Evolutionary conservation across 176 grass and related monocot species (phyloP).

Genomic region (Ampelocalamus luodianensis): DNA sequence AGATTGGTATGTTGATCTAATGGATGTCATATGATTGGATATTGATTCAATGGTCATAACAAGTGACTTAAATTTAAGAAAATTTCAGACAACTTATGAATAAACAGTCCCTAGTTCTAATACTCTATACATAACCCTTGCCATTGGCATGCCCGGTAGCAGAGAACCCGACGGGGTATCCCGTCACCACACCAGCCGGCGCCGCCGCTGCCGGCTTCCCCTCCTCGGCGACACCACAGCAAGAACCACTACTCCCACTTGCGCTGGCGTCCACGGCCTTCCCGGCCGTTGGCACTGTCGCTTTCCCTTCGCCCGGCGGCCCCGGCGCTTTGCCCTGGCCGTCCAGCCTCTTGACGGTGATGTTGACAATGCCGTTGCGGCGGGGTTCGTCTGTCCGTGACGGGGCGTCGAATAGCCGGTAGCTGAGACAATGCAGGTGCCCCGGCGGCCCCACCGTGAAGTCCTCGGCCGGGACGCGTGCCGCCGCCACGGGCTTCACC

Average conservation of each 20-base stretch:
- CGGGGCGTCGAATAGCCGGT: conserved; percentile 40
- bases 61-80: too few species aligned
- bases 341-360: conserved; percentile 55
- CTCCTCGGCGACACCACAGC: neutral
- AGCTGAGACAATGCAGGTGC: conserved; percentile 75
- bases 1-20: too few species aligned
- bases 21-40: too few species aligned
- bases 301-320: neutral
- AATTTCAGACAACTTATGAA: too few species aligned
- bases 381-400: neutral
- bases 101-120: too few species aligned
- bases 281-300: neutral
- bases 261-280: neutral
- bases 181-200: conserved; percentile 50
- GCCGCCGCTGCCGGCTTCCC: neutral
- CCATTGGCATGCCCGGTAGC: neutral
- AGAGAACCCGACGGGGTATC: conserved; percentile 41
- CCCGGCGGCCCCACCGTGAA: conserved; percentile 50
- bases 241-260: conserved; percentile 14
- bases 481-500: conserved; percentile 41
- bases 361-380: conserved; percentile 65
- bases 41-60: too few species aligned
- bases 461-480: conserved; percentile 54
- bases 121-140: neutral
- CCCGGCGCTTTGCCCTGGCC: neutral